Base-by-base conservation (phyloP, 2,329 filamentous ascomycete species). In the Moelleriella libera region DNA sequence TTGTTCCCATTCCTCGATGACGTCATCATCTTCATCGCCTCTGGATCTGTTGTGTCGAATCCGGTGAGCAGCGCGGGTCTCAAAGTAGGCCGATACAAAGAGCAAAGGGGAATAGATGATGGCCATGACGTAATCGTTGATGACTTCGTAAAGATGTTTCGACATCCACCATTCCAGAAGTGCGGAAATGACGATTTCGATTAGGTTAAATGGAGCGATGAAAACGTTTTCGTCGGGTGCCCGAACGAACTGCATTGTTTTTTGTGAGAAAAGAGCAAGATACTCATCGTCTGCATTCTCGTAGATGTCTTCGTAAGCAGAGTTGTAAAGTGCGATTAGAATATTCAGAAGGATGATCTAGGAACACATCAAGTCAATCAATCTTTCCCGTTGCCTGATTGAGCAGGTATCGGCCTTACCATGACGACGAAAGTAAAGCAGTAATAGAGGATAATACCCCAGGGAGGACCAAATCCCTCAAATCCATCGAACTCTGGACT, bases 171-270 rank as follows among this genome's bases (percentile, higher is more conserved):
- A 98, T 69, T 97, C 92, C 47, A 94, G 82, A 0, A 94, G 59
- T 40, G 85, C 76, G 3, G 96, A 75, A 51, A 78, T 70, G 51
- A 95, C 72, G 14, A 97, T 81, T 63, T 98, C 92, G 50, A 98
- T 76, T 2, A 98, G 74, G 62, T 98, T 98, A 66, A 98, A 85
- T 0, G 92, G 92, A 0, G 92, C 82, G 58, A 98, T 95, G 66
- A 92, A 98, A 48, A 98, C 92, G 56, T 98, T 98, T 64, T 98
- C 92, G 57, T 98, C 92, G 0, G 92, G 92, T 0, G 92, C 92
- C 45, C 92, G 86, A 14, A 97, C 87, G 58, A 96, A 98, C 58
- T 94, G 88, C 76, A 97, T 87, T 0, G 92, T 96, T 66, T 95
- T 95, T 55, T 94, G 85, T 0, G 87, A 77, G 65, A 95, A 96